Base-by-base conservation (phyloP, 257 asterid genomes). In the Plectranthus barbatus region DNA sequence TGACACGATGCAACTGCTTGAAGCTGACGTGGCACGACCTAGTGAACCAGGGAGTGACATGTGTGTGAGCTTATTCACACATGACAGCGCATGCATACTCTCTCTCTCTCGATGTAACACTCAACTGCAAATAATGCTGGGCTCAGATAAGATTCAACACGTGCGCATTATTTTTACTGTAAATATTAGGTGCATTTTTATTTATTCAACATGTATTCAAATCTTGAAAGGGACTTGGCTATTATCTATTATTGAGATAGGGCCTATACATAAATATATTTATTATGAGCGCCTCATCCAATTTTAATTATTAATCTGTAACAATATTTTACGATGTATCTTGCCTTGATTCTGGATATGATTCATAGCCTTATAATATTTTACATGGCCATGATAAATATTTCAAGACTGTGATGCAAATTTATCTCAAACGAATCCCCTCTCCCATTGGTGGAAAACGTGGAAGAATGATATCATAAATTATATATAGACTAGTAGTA, bases 221-320 rank as follows among this genome's bases (percentile, higher is more conserved):
- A 20, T 23, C 7, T 13, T 39, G 74, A 68, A 23, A 37, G 56
- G 23, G 62, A 68, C 62, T 7, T 59, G 49, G 61, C n/a, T n/a
- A n/a, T n/a, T n/a, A n/a, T n/a, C 65, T 26, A 9, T 39, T 48
- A 50, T 41, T 26, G 52, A 23, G 33, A 56, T 60, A 26, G 20
- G 31, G 24, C 5, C 18, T n/a, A 7, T 21, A 15, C 1, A 23
- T 23, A n/a, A 12, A 48, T 48, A 31, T 31, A 31, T n/a, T n/a
- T n/a, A n/a, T n/a, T n/a, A 31, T 17, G 10, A 12, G 18, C 14
- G 50, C 39, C 23, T 47, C 41, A 57, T 58, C 60, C 60, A 9
- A 11, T 2, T 56, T 47, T 46, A 9, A 20, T 44, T n/a, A n/a
- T n/a, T n/a, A n/a, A n/a, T n/a, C n/a, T n/a, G n/a, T n/a, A n/a